These are phyloP conservation scores for Carex parvula DNA, from an alignment of 176 grass and related monocot genomes.

Conservation along the genomic window DNA sequence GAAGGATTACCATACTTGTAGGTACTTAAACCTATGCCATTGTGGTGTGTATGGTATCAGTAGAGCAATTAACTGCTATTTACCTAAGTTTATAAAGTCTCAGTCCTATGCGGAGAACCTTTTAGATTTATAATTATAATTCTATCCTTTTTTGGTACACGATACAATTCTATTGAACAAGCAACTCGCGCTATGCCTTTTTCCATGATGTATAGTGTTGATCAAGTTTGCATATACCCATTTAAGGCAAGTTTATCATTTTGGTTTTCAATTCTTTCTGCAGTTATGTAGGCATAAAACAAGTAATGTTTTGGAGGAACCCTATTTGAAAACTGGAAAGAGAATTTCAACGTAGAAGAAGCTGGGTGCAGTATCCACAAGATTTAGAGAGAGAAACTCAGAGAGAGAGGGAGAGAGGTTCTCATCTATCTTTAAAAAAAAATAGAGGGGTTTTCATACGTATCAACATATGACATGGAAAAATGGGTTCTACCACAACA, in stretches of 20 bases:
- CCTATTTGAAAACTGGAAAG: conserved; percentile 74
- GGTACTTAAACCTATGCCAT: background rate
- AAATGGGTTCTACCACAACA: background rate
- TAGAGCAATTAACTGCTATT: conserved; percentile 21
- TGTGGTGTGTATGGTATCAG: conserved; percentile 18
- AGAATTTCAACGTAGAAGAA: conserved; percentile 66
- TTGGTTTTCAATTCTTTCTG: conserved; percentile 32
- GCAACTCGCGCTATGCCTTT: background rate
- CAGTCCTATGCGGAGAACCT: background rate
- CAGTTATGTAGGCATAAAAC: conserved; percentile 89
- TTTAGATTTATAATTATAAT: background rate
- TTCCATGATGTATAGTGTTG: conserved; percentile 1
- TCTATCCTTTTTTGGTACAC: background rate
- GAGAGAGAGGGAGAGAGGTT: background rate
- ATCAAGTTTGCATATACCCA: background rate
- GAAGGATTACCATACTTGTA: background rate
- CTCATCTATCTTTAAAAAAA: background rate
- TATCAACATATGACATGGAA: background rate
- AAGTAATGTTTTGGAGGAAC: conserved; percentile 77
- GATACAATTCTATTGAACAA: background rate
- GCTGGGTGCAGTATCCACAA: conserved; percentile 61
- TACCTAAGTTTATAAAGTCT: background rate
- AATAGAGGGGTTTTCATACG: background rate
- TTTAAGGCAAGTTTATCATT: conserved; percentile 1
- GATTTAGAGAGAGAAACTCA: conserved; percentile 43